Percentiles rank a stretch among this genome's conserved stretches.
phyloP scores from a whole-genome alignment of 805 yeast species.

The Saturnispora saitoi region DNA sequence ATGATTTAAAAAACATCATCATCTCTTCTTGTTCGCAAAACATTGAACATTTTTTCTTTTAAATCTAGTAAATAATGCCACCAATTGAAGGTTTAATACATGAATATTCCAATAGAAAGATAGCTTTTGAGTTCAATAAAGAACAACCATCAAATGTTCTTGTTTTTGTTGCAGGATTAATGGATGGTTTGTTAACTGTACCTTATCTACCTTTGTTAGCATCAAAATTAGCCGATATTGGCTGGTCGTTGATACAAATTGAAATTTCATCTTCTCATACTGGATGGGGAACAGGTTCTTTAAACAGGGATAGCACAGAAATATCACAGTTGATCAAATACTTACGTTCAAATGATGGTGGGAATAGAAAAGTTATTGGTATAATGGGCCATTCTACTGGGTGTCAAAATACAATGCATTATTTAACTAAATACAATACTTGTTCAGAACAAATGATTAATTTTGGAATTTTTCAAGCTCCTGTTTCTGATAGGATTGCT shows the following conservation, averaged over 20 bases:
- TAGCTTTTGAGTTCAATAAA: constrained; percentile 47
- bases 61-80: not conserved
- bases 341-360: constrained; percentile 40
- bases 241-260: constrained; percentile 56
- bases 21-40: no score
- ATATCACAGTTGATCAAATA: constrained; percentile 46
- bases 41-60: no score
- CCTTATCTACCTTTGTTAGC: constrained; percentile 52
- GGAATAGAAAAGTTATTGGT: constrained; percentile 40
- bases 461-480: constrained; percentile 65
- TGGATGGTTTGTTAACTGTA: constrained; percentile 64
- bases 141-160: constrained; percentile 39
- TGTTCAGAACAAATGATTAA: constrained; percentile 27
- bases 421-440: constrained; percentile 33
- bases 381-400: constrained; percentile 85
- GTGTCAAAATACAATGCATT: constrained; percentile 66
- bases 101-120: constrained; percentile 35
- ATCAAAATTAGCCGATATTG: constrained; percentile 29
- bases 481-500: constrained; percentile 60
- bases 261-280: constrained; percentile 45
- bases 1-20: no score
- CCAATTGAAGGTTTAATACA: constrained; percentile 36
- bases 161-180: constrained; percentile 64
- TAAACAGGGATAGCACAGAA: constrained; percentile 52
- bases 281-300: constrained; percentile 72